Evolutionary conservation across 2,329 filamentous ascomycete species (phyloP), one percentile per base, ranked within the genome.

Genomic region (Aspergillus melleus): DNA sequence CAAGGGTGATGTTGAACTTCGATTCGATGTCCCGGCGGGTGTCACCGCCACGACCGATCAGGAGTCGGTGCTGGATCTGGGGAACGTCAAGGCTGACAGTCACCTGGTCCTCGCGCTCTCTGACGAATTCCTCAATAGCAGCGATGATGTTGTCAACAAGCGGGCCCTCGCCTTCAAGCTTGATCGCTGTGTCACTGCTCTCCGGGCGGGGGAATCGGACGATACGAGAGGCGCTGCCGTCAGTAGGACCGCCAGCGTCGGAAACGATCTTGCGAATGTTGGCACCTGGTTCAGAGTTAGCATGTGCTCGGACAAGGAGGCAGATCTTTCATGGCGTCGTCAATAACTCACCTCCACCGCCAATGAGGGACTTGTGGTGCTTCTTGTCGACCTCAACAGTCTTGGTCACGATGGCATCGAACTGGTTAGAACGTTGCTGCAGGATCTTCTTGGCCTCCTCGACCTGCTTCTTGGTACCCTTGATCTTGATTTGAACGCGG

Each of bases 191-290:
- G 49, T 90, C 92, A 61, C 90, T 88, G 55, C 89, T 86, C 59
- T 96, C 93, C 65, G 91, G 88, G 74, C 93, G 92, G 59, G 95
- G 95, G 82, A 99, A 98, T 75, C 94, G 92, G 61, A 99, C 92
- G 69, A 94, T 92, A 64, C 94, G 90, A 54, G 92, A 91, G 68
- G 95, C 89, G 46, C 90, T 88, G 63, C 89, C 86, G 72, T 96
- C 93, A 67, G 92, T 90, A 42, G 93, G 92, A 10, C 95, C 96
- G 63, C 95, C 96, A 51, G 95, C 93, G 69, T 90, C 86, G 56
- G 90, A 83, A 57, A 99, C 90, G 62, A 99, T 92, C 62, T 91
- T 88, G 62, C 90, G 90, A 60, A 99, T 88, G 71, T 89, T 95
- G 49, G 91, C 83, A 69, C 93, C 91, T 94, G 59, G n/a, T 4